Base-by-base conservation (phyloP, 2,329 filamentous ascomycete species). In the Meredithiella fracta region DNA sequence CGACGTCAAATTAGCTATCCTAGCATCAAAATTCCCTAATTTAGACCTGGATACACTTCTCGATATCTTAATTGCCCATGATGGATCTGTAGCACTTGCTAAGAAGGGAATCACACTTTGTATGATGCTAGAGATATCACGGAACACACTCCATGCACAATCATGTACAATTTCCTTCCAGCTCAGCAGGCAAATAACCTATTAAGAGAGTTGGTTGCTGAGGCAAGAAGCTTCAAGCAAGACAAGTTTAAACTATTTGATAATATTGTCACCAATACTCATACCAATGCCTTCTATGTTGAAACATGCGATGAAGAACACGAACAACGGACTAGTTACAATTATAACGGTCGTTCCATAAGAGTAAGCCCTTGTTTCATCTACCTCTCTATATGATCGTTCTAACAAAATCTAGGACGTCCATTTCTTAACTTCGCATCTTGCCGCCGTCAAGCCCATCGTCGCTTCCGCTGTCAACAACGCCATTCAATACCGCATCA, bases 81-180 rank as follows among this genome's bases (percentile, higher is more conserved):
- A 91, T 26, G 92, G 92, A 0, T 86, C 80, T 0, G 83, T 96
- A 0, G 70, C 82, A 20, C 66, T 66, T 58, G 20, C 47, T 3
- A 31, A 23, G 20, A 53, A 49, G 23, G 91, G 90, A 11, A 79
- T 80, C 62, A 96, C 91, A 0, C 69, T 97, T 1, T 97, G 0
- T 97, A 85, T 67, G 80, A 86, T 44, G 86, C 90, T 0, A 73
- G 80, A 40, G 89, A 95, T 62, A 79, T 97, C 49, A 84, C 86
- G 51, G 75, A 78, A 23, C 78, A 94, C 64, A 95, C 91, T 0
- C 89, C 92, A 1, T 96, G 90, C 68, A 90, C 86, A 9, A 85
- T 97, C 61, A 81, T 96, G 56, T 89, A 94, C 68, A 92, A 95
- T 64, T 96, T 97, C 62, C 73, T 98, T 0, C 81, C 87, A 0